Evolutionary conservation across 108 stramenopile species (phyloP).

Genomic region (Skeletonema potamos): DNA sequence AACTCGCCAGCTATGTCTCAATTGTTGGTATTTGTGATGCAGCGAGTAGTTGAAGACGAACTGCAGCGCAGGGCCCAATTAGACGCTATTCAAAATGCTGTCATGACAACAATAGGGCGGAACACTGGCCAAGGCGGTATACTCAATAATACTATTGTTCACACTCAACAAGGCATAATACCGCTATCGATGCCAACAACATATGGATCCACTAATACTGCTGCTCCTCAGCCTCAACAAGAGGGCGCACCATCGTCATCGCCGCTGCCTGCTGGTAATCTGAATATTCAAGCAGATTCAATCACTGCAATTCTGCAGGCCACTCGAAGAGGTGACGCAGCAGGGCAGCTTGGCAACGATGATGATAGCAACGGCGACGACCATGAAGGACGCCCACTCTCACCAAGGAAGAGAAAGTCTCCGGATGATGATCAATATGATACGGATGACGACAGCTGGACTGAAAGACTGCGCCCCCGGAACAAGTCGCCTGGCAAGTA

Average conservation of each 20-base stretch:
- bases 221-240: neutral
- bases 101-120: neutral
- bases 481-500: neutral
- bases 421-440: neutral
- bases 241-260: neutral
- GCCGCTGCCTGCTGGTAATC: neutral
- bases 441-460: neutral
- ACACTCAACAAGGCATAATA: too few species aligned
- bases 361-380: neutral
- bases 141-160: too few species aligned
- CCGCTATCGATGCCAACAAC: too few species aligned
- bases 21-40: neutral
- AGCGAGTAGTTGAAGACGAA: neutral
- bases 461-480: neutral
- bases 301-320: too few species aligned
- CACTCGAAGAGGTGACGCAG: neutral
- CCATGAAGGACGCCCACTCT: neutral
- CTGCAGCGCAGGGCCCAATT: neutral
- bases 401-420: neutral
- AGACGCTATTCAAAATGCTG: neutral
- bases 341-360: neutral
- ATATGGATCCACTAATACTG: neutral
- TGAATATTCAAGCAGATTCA: too few species aligned
- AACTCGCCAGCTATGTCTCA: neutral
- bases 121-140: too few species aligned